phyloP scores from a whole-genome alignment of 352 stramenopile species.

The Phytophthora europaea region DNA sequence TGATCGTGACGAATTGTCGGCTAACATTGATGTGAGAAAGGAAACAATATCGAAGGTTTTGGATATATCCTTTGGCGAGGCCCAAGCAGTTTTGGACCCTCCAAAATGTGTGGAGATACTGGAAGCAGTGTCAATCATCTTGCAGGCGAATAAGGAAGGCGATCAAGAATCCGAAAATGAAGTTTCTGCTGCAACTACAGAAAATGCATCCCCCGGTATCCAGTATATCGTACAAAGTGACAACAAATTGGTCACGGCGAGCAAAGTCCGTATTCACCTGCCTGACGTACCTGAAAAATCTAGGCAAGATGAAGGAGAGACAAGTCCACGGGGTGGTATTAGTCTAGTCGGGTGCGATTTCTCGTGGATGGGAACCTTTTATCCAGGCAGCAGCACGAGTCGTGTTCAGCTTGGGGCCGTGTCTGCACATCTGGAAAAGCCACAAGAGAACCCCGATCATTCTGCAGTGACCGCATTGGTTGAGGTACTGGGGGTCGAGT shows the following conservation, averaged over 20 bases:
- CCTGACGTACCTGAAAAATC: background rate
- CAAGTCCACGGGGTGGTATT: constrained; percentile 15
- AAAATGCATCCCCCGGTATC: constrained; percentile 1
- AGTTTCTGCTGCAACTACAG: background rate
- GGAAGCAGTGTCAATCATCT: constrained; percentile 35
- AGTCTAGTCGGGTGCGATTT: constrained; percentile 34
- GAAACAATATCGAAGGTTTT: constrained; percentile 39
- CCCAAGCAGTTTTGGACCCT: constrained; percentile 36
- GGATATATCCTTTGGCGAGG: constrained; percentile 48
- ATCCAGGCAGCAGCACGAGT: constrained; percentile 6
- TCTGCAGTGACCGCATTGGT: constrained; percentile 11
- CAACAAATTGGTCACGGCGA: constrained; percentile 46
- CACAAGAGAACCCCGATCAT: background rate
- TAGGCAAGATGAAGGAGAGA: background rate
- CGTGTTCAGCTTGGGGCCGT: constrained; percentile 33
- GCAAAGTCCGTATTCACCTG: constrained; percentile 38
- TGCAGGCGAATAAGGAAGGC: constrained; percentile 11
- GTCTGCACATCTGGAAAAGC: constrained; percentile 20
- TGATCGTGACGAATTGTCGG: constrained; percentile 9
- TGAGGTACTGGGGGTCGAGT: constrained; percentile 37
- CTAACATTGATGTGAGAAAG: constrained; percentile 5
- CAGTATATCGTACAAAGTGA: constrained; percentile 30
- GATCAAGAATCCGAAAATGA: constrained; percentile 5
- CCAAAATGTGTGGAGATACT: constrained; percentile 36
- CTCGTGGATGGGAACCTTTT: constrained; percentile 28